Evolutionary conservation across 352 stramenopile genomes (phyloP).

Genomic region (Discostella stelligera): DNA sequence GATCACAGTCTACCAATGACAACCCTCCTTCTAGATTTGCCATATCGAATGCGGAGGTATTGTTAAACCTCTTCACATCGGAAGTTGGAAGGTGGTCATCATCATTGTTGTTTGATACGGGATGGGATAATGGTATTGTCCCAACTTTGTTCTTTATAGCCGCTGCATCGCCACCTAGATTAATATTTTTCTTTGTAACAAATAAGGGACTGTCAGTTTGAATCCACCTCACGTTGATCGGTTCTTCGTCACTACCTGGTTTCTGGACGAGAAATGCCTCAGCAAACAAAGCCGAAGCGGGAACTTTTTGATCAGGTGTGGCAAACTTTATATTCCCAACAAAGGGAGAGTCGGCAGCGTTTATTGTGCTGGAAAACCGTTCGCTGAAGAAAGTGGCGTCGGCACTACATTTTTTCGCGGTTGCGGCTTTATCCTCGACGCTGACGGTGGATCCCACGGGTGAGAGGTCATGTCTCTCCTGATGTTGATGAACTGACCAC

Average conservation of each 20-base stretch:
- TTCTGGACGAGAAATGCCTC: conserved; percentile 47
- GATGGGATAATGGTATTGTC: conserved; percentile 1
- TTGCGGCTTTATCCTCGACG: conserved; percentile 8
- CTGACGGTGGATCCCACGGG: conserved; percentile 10
- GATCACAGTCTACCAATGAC: conserved; percentile 5
- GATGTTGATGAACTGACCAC: conserved; percentile 3
- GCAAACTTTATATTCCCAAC: conserved; percentile 44
- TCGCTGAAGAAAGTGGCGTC: conserved; percentile 4
- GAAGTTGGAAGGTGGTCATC: conserved; percentile 3
- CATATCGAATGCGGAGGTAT: conserved; percentile 24
- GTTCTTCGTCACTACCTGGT: not conserved
- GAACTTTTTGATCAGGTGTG: conserved; percentile 17
- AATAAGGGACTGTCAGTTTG: conserved; percentile 40
- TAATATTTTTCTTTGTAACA: conserved; percentile 28
- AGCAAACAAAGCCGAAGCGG: conserved; percentile 40
- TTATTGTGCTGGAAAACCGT: conserved; percentile 7
- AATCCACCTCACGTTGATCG: conserved; percentile 22
- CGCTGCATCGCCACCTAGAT: not conserved
- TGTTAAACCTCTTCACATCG: conserved; percentile 2
- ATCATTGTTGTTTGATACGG: too few species aligned
- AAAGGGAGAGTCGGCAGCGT: conserved; percentile 38
- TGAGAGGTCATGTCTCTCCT: not conserved
- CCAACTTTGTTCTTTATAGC: conserved; percentile 2
- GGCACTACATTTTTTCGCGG: conserved; percentile 7
- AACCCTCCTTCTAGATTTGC: conserved; percentile 18